These are phyloP conservation scores for Boletus bicolor DNA, from an alignment of 768 basidiomycete species.

Conservation along the genomic window DNA sequence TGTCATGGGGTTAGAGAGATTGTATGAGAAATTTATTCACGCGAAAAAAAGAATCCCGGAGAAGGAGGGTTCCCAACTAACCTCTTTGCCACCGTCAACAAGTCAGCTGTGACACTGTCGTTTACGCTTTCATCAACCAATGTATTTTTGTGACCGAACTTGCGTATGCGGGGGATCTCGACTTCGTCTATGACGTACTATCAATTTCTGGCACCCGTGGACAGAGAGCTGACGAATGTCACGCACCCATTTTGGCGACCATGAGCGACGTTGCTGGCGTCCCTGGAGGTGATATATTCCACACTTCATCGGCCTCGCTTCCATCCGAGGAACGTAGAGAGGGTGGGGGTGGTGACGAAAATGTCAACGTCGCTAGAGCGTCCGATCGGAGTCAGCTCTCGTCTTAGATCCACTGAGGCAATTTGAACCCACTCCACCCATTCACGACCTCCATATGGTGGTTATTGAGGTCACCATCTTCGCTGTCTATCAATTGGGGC, in stretches of 20 bases:
- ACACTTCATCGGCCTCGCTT: conserved; percentile 53
- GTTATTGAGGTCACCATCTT: conserved; percentile 42
- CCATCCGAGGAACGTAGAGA: conserved; percentile 34
- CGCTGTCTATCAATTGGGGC: conserved; percentile 32
- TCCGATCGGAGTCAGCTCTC: conserved; percentile 5
- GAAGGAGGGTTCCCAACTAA: conserved; percentile 17
- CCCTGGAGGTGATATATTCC: conserved; percentile 45
- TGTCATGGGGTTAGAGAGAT: conserved; percentile 26
- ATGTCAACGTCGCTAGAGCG: conserved; percentile 33
- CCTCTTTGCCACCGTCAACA: conserved; percentile 20
- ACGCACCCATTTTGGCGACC: conserved; percentile 50
- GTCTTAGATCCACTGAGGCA: neutral
- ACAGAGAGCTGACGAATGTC: neutral
- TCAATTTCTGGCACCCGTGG: conserved; percentile 3
- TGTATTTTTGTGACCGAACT: conserved; percentile 37
- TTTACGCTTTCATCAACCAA: conserved; percentile 3
- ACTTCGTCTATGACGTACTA: conserved; percentile 41
- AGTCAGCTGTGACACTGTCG: neutral
- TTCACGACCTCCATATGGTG: conserved; percentile 57
- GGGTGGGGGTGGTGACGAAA: conserved; percentile 40
- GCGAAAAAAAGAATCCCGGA: conserved; percentile 16
- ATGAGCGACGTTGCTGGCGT: conserved; percentile 40
- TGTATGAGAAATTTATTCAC: conserved; percentile 16
- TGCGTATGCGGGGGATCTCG: conserved; percentile 50
- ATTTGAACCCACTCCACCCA: conserved; percentile 56